Base-by-base conservation (phyloP, 345 rosid genomes). In the Ricinus communis region DNA sequence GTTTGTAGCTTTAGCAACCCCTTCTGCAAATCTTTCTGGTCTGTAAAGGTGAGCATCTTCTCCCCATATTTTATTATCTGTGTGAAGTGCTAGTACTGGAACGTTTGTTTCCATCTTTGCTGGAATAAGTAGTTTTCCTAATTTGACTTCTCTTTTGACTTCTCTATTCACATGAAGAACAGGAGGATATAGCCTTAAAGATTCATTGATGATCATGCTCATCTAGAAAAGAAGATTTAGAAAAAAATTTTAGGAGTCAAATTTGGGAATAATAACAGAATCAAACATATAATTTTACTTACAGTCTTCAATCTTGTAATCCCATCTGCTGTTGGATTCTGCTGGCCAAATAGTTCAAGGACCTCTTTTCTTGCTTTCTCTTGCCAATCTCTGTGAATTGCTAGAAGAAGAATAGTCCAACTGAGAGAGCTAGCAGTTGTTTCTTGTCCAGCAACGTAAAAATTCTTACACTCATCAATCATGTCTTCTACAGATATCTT, bases 21-120 rank as follows among this genome's bases (percentile, higher is more conserved):
- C 87, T 67, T 78, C 73, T 0, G 81, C 71, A 50, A 83, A 85
- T 64, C 91, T 77, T 63, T 85, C 81, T 5, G 86, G 87, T 62
- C 74, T 80, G 78, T 81, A 87, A 43, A 67, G 71, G 43, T 77
- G 71, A 13, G 33, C 81, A 66, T 82, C 86, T 1, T 78, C 79
- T 41, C 87, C 87, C 91, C 87, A 83, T 21, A 80, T 46, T 19
- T 72, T 33, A 54, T 82, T 76, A 54, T 80, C 69, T 25, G 79
- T 79, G 68, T 83, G 85, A 62, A 78, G 38, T 64, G 82, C 77
- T n/a, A 77, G 28, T 11, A 10, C 40, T 0, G 74, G 71, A 45
- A 83, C 74, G 16, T 1, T 0, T 1, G 77, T 0, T 60, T 74
- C 68, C 47, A 76, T 58, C 45, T 74, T 63, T 3, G 65, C 75